phyloP scores from a whole-genome alignment of 306 rosid genomes.

The Herpetospermum pedunculosum region DNA sequence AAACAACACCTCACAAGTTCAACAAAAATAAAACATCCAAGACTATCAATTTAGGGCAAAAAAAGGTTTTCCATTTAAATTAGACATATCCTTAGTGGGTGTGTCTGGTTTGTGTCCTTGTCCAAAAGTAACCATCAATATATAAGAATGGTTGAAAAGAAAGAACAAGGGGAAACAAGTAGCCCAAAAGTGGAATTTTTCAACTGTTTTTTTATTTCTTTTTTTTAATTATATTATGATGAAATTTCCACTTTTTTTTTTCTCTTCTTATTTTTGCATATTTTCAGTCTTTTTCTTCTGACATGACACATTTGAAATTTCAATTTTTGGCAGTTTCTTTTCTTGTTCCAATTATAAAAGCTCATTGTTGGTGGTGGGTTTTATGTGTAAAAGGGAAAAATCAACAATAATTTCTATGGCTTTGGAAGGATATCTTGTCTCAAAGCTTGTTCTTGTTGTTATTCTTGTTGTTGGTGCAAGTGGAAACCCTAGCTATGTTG shows the following conservation, averaged over 20 bases:
- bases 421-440: background rate
- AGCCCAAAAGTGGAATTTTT: background rate
- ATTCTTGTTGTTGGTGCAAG: background rate
- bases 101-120: background rate
- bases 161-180: background rate
- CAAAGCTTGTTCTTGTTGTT: background rate
- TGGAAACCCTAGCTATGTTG: background rate
- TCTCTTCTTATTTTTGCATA: background rate
- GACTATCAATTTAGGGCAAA: background rate
- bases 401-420: background rate
- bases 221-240: background rate
- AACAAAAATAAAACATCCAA: background rate
- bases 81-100: background rate
- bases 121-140: background rate
- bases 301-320: background rate
- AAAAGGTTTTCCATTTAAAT: background rate
- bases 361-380: background rate
- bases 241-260: background rate
- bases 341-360: background rate
- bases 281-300: background rate
- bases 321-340: background rate
- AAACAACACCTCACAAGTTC: too few species aligned
- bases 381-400: background rate
- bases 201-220: too few species aligned
- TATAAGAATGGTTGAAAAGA: background rate